Conservation (phyloP, 169 alveolate genomes). For the Theileria luwenshuni region DNA sequence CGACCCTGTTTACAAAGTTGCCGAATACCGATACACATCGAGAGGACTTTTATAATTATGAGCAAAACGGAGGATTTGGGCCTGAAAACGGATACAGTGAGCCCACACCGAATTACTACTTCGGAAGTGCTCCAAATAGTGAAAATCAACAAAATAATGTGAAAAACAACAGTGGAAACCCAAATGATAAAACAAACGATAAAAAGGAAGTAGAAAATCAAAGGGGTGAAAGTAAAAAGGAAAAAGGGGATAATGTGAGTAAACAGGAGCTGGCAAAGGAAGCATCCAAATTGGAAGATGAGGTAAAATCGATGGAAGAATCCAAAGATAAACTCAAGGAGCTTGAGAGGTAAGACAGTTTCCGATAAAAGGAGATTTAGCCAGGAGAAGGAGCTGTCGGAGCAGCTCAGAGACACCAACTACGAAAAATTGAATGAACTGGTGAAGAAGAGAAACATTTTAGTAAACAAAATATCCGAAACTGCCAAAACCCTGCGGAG, state of each 20-base stretch:
- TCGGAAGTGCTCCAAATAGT: not conserved
- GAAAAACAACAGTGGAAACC: not conserved
- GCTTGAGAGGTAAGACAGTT: constrained; percentile 18
- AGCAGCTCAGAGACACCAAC: constrained; percentile 33
- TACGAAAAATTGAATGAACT: constrained; percentile 38
- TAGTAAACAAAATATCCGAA: constrained; percentile 43
- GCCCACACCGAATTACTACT: not conserved
- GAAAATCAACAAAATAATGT: constrained; percentile 1
- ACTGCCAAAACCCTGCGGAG: constrained; percentile 52
- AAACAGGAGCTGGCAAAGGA: constrained; percentile 20
- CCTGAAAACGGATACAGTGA: not conserved
- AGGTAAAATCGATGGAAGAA: constrained; percentile 24
- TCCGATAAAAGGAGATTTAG: constrained; percentile 1
- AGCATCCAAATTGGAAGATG: constrained; percentile 32
- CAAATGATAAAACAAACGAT: not conserved
- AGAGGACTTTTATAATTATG: not conserved
- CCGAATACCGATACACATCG: not conserved
- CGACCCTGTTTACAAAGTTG: constrained; percentile 9
- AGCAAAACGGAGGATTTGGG: not conserved
- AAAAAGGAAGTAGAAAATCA: not conserved
- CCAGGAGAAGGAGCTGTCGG: constrained; percentile 18
- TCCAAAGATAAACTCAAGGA: constrained; percentile 26
- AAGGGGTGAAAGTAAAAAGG: constrained; percentile 2
- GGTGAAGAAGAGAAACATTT: constrained; percentile 22
- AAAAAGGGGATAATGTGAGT: not conserved